Evolutionary conservation across 2,329 filamentous ascomycete genomes (phyloP).

Genomic region (Sporothrix curviconia): DNA sequence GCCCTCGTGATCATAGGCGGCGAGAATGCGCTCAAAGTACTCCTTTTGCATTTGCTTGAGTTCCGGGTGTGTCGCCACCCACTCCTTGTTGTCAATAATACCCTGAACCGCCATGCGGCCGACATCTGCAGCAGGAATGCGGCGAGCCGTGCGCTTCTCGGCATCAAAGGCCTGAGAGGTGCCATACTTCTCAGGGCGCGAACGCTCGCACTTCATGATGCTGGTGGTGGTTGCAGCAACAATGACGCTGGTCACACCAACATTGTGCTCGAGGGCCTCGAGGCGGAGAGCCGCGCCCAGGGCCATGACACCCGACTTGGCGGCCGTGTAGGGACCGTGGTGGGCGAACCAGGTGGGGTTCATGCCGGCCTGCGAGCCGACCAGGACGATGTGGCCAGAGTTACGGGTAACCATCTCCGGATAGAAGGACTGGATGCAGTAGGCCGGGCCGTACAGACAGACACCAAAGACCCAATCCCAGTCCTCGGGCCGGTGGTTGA

Average conservation of each 20-base stretch:
- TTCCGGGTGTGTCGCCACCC: constrained; percentile 11
- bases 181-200: constrained; percentile 10
- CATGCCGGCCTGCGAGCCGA: constrained; percentile 13
- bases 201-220: constrained; percentile 12
- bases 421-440: constrained; percentile 11
- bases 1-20: constrained; percentile 5
- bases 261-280: constrained; percentile 9
- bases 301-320: constrained; percentile 12
- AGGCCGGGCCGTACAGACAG: constrained; percentile 3
- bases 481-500: constrained; percentile 11
- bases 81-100: constrained; percentile 11
- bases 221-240: constrained; percentile 8
- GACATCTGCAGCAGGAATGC: constrained; percentile 10
- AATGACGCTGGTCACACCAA: constrained; percentile 9
- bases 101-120: constrained; percentile 9
- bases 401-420: constrained; percentile 3
- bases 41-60: constrained; percentile 10
- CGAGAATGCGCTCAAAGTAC: constrained; percentile 10
- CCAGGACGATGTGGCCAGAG: constrained; percentile 10
- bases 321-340: constrained; percentile 11
- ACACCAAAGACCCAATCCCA: constrained; percentile 14
- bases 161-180: not conserved
- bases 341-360: constrained; percentile 10
- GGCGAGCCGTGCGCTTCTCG: constrained; percentile 4
- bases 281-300: constrained; percentile 5